Conservation (phyloP, 192 early-diverging fungal species). For the Backusella australiensis region DNA sequence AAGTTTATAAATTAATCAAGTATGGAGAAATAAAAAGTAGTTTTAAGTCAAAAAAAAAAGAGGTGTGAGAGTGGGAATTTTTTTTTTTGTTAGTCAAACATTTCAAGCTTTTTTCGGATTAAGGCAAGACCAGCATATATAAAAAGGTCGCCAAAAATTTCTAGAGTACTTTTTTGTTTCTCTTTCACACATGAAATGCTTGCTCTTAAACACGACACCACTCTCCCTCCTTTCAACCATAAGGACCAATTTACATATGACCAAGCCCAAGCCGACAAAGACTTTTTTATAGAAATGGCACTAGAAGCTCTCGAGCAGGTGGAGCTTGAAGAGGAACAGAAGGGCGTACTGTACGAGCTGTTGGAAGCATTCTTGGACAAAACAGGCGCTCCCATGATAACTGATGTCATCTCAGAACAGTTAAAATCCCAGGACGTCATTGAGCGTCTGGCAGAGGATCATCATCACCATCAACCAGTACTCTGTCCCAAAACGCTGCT, state of each 20-base stretch:
- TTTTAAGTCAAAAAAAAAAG: not conserved
- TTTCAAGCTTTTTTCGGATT: not conserved
- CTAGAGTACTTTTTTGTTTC: not conserved
- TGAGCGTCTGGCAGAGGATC: conserved; percentile 28
- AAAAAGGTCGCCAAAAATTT: not conserved
- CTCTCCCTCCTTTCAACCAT: not conserved
- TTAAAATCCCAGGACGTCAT: conserved; percentile 35
- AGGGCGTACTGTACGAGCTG: conserved; percentile 30
- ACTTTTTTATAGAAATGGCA: conserved; percentile 26
- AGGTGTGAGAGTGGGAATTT: too few species aligned
- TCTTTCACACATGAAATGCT: not conserved
- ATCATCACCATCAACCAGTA: not conserved
- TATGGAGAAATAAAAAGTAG: not conserved
- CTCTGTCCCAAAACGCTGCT: not conserved
- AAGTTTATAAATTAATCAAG: not conserved
- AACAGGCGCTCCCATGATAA: conserved; percentile 25
- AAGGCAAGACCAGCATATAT: not conserved
- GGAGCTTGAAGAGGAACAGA: conserved; percentile 30
- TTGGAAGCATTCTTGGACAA: conserved; percentile 21
- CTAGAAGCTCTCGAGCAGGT: conserved; percentile 35
- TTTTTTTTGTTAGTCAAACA: not conserved
- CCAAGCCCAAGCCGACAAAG: not conserved
- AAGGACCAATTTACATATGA: not conserved
- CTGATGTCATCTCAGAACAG: conserved; percentile 28
- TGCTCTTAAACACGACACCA: not conserved